Base-by-base conservation (phyloP, 352 stramenopile genomes). In the Globisporangium paddicum region DNA sequence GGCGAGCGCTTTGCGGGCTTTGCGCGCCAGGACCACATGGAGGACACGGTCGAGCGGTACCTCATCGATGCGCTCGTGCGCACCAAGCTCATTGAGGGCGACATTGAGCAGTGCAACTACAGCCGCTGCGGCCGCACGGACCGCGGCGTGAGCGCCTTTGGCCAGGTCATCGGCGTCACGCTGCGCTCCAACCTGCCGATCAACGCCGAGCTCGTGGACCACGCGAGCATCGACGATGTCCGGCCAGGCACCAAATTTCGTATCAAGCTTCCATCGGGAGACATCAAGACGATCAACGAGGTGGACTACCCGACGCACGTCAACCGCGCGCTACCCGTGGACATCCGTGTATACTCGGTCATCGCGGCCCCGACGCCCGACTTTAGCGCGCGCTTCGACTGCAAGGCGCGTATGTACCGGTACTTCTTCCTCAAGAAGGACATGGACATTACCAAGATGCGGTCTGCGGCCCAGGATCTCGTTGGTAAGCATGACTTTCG, bases 101-200 rank as follows among this genome's bases (percentile, higher is more conserved):
- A 83, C 73, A 77, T 93, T 48, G 68, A 93, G 30, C 69, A 73
- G 51, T 86, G 72, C 58, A 69, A 76, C 11, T 99, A 99, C 78
- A 98, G 90, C 11, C 84, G 97, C 28, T 99, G 96, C 64, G 98
- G 98, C 4, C 84, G 98, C 26, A 99, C 98, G 2, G 98, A 99
- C 69, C 87, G 88, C 46, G 97, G 97, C 19, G 98, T 99, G 5
- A 96, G 84, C 55, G 86, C 86, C 1, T 90, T 95, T 52, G 83
- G 83, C 3, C 86, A 95, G 71, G 84, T 93, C 52, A 69, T 95
- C 16, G 76, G 66, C 1, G 61, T 93, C 1, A 78, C 69, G 16
- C 62, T 95, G 57, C 86, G 86, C 30, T 95, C 86, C 2, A 93
- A 88, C 55, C 30, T 95, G 53, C 86, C 86, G 21, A 67, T 68